Evolutionary conservation across 768 basidiomycete genomes (phyloP).

Genomic region (Amanita subjunquillea): DNA sequence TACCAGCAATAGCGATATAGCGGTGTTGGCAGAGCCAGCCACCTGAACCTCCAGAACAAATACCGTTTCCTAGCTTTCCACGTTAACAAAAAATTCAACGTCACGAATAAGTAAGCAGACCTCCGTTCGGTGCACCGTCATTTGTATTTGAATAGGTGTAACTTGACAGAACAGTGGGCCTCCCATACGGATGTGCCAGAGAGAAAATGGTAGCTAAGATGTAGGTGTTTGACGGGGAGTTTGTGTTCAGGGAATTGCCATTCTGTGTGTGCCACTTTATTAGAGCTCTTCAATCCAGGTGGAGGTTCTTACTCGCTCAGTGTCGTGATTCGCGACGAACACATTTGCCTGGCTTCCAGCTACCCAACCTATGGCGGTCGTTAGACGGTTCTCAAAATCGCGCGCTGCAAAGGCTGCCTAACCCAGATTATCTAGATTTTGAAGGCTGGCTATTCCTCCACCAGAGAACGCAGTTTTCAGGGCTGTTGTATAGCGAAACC

Average conservation of each 20-base stretch:
- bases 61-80: conserved; percentile 26
- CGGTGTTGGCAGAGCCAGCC: conserved; percentile 65
- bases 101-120: conserved; percentile 14
- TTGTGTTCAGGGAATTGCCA: conserved; percentile 42
- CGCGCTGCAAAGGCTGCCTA: background rate
- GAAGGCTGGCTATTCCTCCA: conserved; percentile 38
- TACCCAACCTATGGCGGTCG: conserved; percentile 39
- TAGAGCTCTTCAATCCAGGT: background rate
- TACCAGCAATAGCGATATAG: conserved; percentile 43
- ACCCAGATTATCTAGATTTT: conserved; percentile 43
- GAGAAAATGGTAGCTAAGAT: conserved; percentile 51
- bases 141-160: conserved; percentile 40
- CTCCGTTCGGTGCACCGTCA: conserved; percentile 51
- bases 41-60: conserved; percentile 42
- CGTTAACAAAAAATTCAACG: background rate
- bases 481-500: conserved; percentile 50
- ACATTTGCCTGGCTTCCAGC: conserved; percentile 43
- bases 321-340: conserved; percentile 64
- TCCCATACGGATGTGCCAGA: conserved; percentile 59
- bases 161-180: conserved; percentile 51
- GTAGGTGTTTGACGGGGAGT: conserved; percentile 59
- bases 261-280: conserved; percentile 20
- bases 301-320: conserved; percentile 36
- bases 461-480: conserved; percentile 41
- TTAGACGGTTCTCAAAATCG: background rate